A percentile compares a stretch with the other conserved stretches of the same genome.
phyloP scores from a whole-genome alignment of 495 filamentous ascomycete species.

The Pyrenula massariospora region DNA sequence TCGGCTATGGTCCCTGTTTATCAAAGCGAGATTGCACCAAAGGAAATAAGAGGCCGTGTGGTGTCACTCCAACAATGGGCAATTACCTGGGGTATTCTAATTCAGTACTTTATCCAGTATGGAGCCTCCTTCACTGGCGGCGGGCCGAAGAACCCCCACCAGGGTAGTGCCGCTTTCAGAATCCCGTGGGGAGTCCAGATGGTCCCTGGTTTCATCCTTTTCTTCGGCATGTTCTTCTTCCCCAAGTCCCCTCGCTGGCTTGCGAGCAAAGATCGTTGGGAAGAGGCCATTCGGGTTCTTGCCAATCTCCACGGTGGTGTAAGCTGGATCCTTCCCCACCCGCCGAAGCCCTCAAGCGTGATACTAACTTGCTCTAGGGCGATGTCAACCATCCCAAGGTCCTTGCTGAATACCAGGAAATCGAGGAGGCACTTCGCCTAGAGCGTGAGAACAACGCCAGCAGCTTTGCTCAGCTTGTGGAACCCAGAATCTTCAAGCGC shows the following conservation, averaged over 20 bases:
- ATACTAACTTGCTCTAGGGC: slow-evolving; percentile 9
- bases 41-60: slow-evolving; percentile 63
- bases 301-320: slow-evolving; percentile 51
- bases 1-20: slow-evolving; percentile 65
- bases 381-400: slow-evolving; percentile 16
- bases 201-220: slow-evolving; percentile 53
- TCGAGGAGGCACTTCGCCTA: slow-evolving; percentile 20
- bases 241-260: slow-evolving; percentile 69
- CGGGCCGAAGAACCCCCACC: slow-evolving; percentile 42
- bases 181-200: slow-evolving; percentile 68
- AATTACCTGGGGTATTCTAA: slow-evolving; percentile 58
- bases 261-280: slow-evolving; percentile 62
- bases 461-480: slow-evolving; percentile 44
- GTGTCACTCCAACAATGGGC: slow-evolving; percentile 67
- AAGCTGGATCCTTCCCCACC: slow-evolving; percentile 16
- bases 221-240: slow-evolving; percentile 57
- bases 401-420: slow-evolving; percentile 17
- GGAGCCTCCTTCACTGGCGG: slow-evolving; percentile 50
- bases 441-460: slow-evolving; percentile 23
- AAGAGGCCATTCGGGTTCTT: slow-evolving; percentile 53
- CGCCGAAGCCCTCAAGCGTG: slow-evolving; percentile 10
- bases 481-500: slow-evolving; percentile 54
- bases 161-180: slow-evolving; percentile 46
- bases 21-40: slow-evolving; percentile 62
- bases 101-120: slow-evolving; percentile 64